Base-by-base conservation (phyloP, 2,329 filamentous ascomycete genomes). In the Aspergillus luchuensis region DNA sequence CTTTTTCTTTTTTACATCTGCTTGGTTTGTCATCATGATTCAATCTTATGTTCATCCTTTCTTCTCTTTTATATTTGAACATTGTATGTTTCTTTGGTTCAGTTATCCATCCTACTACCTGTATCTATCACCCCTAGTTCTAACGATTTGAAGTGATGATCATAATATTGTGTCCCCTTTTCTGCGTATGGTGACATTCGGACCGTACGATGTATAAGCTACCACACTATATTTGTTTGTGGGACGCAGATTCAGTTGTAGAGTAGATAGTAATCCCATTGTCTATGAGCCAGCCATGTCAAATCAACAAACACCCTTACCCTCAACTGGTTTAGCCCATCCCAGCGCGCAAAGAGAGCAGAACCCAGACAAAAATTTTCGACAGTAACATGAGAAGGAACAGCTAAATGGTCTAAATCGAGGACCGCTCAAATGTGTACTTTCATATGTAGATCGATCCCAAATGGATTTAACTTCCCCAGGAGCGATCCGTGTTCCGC, bases 251-350 rank as follows among this genome's bases (percentile, higher is more conserved):
- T 51, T 25, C 28, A 49, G 36, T 59, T 60, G 53, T 58, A 59
- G 49, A 60, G 53, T 58, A 59, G 49, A 60, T 49, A 59, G 62
- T 54, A 33, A 33, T 33, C 30, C 51, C 57, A 62, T 62, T 65
- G 58, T 67, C 64, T 67, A 67, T 67, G 63, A 63, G 56, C 60
- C 63, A 58, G 64, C 60, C 60, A 67, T 60, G 58, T 62, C 54
- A 59, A 36, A 57, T 45, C 57, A 59, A 63, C 61, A 63, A 59
- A 63, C 61, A 63, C 43, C 57, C 56, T 60, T 63, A 39, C 54
- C 49, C 57, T 59, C 56, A 25, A 47, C 28, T 41, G 38, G 52
- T 58, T 58, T 49, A 61, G 56, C 2, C 56, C 56, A 13, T 58
- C 55, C 61, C 19, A 53, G 57, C 55, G 58, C 45, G 47, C 61